Conservation (phyloP, 2,329 filamentous ascomycete genomes). For the Rhynchosporium graminicola region DNA sequence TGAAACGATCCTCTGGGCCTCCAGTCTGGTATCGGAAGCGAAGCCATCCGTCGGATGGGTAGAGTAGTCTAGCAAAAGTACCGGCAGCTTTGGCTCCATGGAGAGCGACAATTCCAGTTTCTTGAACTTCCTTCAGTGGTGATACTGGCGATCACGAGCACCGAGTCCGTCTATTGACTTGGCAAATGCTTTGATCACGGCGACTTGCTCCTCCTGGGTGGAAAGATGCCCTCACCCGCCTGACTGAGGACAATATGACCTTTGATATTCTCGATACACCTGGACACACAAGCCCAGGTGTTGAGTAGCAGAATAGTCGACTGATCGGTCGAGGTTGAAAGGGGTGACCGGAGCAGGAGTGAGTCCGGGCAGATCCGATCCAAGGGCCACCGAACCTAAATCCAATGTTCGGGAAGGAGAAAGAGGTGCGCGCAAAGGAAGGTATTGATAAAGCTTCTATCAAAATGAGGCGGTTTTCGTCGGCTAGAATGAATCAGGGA, state of each 20-base stretch:
- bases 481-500: neutral
- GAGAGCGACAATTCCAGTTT: slow-evolving; percentile 52
- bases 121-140: slow-evolving; percentile 47
- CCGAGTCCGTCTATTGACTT: slow-evolving; percentile 51
- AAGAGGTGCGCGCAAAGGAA: neutral
- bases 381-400: slow-evolving; percentile 33
- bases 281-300: slow-evolving; percentile 54
- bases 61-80: slow-evolving; percentile 52
- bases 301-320: slow-evolving; percentile 55
- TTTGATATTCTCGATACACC: slow-evolving; percentile 52
- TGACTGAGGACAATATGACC: slow-evolving; percentile 56
- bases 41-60: slow-evolving; percentile 56
- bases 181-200: slow-evolving; percentile 54
- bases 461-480: too few relatives aligned
- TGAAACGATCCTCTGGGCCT: slow-evolving; percentile 54
- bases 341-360: slow-evolving; percentile 54
- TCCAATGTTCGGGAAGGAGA: slow-evolving; percentile 21
- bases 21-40: slow-evolving; percentile 56
- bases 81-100: slow-evolving; percentile 53
- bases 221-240: slow-evolving; percentile 56
- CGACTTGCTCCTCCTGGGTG: slow-evolving; percentile 50
- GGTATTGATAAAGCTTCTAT: too few relatives aligned
- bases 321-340: slow-evolving; percentile 49
- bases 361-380: slow-evolving; percentile 51
- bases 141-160: slow-evolving; percentile 55